Conservation (phyloP, 306 rosid genomes). For the Erythrophleum fordii region DNA sequence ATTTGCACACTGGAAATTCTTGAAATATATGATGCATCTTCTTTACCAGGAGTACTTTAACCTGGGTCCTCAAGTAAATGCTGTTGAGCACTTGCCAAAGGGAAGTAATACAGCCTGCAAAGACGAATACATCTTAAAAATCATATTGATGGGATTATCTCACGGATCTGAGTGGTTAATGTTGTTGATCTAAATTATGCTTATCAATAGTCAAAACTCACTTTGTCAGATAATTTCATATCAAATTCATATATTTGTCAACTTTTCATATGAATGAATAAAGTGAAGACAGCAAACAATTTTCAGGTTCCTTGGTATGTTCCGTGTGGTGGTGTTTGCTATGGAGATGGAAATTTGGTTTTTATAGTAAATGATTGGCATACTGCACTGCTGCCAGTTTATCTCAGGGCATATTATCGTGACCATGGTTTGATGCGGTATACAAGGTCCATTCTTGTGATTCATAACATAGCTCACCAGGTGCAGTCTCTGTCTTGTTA, state of each 20-base stretch:
- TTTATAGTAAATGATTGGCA: slow-evolving; percentile 99
- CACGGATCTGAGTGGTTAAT: not conserved
- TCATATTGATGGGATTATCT: slow-evolving; percentile 27
- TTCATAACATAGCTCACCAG: slow-evolving; percentile 99
- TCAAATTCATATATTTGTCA: slow-evolving; percentile 13
- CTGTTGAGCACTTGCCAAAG: not conserved
- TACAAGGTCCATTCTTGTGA: slow-evolving; percentile 87
- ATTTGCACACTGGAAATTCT: not conserved
- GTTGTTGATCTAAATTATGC: slow-evolving; percentile 21
- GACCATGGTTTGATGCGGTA: slow-evolving; percentile 81
- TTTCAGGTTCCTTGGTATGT: slow-evolving; percentile 94
- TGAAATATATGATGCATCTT: not conserved
- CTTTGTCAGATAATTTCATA: not conserved
- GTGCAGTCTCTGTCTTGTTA: slow-evolving; percentile 48
- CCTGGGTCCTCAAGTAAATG: not conserved
- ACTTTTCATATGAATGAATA: slow-evolving; percentile 12
- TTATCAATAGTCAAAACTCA: slow-evolving; percentile 16
- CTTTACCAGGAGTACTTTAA: not conserved
- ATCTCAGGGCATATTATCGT: slow-evolving; percentile 85
- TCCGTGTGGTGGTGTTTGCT: slow-evolving; percentile 94
- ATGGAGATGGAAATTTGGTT: slow-evolving; percentile 98
- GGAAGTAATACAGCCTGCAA: slow-evolving; percentile 5
- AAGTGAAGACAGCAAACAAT: slow-evolving; percentile 18
- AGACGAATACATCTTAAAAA: slow-evolving; percentile 4
- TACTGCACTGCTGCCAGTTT: slow-evolving; percentile 91